Evolutionary conservation across 495 filamentous ascomycete genomes (phyloP), one percentile per base, ranked within the genome.

Genomic region (Penicillium nucicola): DNA sequence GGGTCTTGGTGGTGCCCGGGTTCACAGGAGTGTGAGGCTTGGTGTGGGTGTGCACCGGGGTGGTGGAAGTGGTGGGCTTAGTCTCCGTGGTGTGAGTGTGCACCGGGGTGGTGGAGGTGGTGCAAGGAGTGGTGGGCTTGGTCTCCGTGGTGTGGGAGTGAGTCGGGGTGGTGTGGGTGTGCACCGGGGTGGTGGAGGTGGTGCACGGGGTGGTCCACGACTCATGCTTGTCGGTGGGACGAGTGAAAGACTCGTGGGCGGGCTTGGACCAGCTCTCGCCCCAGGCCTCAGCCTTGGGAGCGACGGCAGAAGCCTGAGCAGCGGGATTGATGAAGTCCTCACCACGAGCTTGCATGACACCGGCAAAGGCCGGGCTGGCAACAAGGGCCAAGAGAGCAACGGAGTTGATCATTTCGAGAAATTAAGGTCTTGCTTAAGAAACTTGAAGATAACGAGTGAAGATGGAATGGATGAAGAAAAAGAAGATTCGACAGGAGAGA

Each of bases 371-470:
- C 30, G 71, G 70, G 58, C 59, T 63, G 48, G 69, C 60, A 49
- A 65, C 62, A 58, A 76, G 60, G 37, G 66, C 69, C 61, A 76
- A 50, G 45, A 76, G 50, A 53, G 72, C 66, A 60, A 71, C 32
- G 55, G 64, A 61, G 47, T 69, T 66, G 47, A 74, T 62, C 72
- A 76, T 76, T 57, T 70, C 52, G 69, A 62, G 55, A 57, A 42
- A 57, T 58, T 51, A 43, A 49, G 60, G 53, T 35, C 34, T 64
- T 51, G 41, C 31, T 32, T 52, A 50, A 39, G 28, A 45, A 50
- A 53, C 58, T 55, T 60, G 59, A 50, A 43, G 48, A 48, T 57
- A 74, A 74, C 70, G 70, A 72, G 50, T 64, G 70, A 69, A 70
- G 52, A 53, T 64, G 64, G 41, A 57, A 62, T 49, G 42, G 39